Base-by-base conservation (phyloP, 176 grass and related monocot species). In the Pontederia paniculata region DNA sequence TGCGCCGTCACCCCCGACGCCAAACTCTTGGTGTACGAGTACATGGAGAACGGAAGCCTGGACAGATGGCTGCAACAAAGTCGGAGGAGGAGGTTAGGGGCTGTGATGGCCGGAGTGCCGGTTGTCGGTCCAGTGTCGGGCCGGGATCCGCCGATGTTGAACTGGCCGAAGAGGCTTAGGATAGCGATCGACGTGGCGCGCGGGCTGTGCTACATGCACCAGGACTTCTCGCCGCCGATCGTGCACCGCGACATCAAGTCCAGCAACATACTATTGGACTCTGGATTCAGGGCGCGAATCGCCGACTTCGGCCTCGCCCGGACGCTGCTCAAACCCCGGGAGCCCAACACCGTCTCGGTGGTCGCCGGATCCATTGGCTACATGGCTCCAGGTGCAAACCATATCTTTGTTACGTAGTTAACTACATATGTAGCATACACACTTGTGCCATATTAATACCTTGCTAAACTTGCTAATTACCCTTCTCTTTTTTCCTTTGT, bases 11-110 rank as follows among this genome's bases (percentile, higher is more conserved):
- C 66, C 55, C 22, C 45, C 9, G 74, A 91, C 37, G 43, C 80
- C 58, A 97, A 81, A 80, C 80, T 97, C 11, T 70, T 96, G 10
- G 91, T 89, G 54, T 96, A 89, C 67, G 86, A 89, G 63, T 96
- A 87, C 82, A 87, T 96, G 86, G 70, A 65, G 13, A 81, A 89
- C 49, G 77, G 82, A n/a, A 89, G 86, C 72, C 62, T 97, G 53
- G 86, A 97, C 62, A 46, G 3, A 66, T 97, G 86, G 86, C 74
- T 97, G 48, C 86, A 97, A 44, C 28, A 37, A 37, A 37, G 1
- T 37, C 28, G 28, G 28, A 49, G 65, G 14, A 45, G 69, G n/a
- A 62, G 20, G 58, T 1, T 18, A 9, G 9, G 17, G 56, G 51
- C 42, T 0, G 66, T 37, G 25, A 77, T 65, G 0, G 55, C 28